These are phyloP conservation scores for Colletotrichum agaves DNA, from an alignment of 2,329 filamentous ascomycete species.

Conservation along the genomic window DNA sequence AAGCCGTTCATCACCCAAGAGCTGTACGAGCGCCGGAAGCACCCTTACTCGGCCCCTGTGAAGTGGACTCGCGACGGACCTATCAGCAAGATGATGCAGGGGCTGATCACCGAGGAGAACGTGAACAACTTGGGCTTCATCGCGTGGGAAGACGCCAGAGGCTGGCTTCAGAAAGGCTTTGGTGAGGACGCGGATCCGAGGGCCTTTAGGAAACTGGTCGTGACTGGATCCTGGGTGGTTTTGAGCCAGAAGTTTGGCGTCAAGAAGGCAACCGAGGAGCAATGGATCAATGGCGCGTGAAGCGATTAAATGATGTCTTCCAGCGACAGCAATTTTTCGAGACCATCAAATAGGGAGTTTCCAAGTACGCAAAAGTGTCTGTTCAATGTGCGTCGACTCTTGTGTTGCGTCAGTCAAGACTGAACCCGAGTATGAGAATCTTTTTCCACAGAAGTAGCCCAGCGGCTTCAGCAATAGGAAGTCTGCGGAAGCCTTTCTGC, in stretches of 20 bases:
- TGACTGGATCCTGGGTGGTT: slow-evolving; percentile 28
- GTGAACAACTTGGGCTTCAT: slow-evolving; percentile 54
- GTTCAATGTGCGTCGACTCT: too few relatives aligned
- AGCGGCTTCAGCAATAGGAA: too few relatives aligned
- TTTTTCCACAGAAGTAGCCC: too few relatives aligned
- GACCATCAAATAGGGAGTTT: background rate
- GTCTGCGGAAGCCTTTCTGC: too few relatives aligned
- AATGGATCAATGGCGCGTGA: background rate
- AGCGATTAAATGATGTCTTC: background rate
- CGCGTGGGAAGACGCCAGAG: slow-evolving; percentile 50
- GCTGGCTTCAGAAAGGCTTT: slow-evolving; percentile 48
- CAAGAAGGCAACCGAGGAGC: background rate
- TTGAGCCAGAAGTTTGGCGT: slow-evolving; percentile 25
- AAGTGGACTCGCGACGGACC: slow-evolving; percentile 55
- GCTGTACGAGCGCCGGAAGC: slow-evolving; percentile 60
- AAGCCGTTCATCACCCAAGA: slow-evolving; percentile 55
- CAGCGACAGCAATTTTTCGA: background rate
- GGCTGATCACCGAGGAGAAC: slow-evolving; percentile 49
- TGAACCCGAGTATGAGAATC: too few relatives aligned
- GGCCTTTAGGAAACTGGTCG: slow-evolving; percentile 17
- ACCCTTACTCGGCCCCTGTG: slow-evolving; percentile 58
- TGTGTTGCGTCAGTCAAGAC: too few relatives aligned
- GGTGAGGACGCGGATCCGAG: slow-evolving; percentile 45
- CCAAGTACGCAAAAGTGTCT: too few relatives aligned
- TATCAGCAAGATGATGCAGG: slow-evolving; percentile 48